These are phyloP conservation scores for Dalbergia oliveri DNA, from an alignment of 306 rosid species.

Conservation along the genomic window DNA sequence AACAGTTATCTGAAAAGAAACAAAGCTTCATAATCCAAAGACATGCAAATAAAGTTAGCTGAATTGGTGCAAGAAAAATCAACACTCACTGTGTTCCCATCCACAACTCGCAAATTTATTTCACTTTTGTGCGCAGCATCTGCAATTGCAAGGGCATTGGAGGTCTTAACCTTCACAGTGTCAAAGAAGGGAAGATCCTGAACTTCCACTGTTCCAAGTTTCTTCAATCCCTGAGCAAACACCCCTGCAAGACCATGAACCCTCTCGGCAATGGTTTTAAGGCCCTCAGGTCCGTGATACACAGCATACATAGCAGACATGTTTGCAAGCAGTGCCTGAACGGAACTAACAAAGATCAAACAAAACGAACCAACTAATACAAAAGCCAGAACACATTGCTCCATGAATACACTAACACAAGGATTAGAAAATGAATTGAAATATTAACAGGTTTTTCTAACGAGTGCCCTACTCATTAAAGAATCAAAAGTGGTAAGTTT, in stretches of 20 bases:
- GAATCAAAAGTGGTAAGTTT: too few relatives aligned
- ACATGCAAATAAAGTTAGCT: constrained; percentile 31
- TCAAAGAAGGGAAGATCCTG: constrained; percentile 94
- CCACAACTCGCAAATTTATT: constrained; percentile 82
- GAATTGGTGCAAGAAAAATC: constrained; percentile 29
- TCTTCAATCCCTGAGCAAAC: constrained; percentile 88
- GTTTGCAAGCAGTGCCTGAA: constrained; percentile 95
- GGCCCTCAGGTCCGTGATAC: constrained; percentile 98
- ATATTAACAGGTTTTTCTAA: too few relatives aligned
- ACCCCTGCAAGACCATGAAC: constrained; percentile 96
- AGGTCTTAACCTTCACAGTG: constrained; percentile 81
- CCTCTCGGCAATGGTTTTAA: constrained; percentile 78
- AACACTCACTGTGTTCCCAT: constrained; percentile 79
- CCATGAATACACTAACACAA: constrained; percentile 15
- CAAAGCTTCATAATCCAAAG: constrained; percentile 42
- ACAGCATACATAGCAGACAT: constrained; percentile 99
- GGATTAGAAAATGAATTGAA: neutral
- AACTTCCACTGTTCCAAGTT: constrained; percentile 88
- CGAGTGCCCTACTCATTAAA: too few relatives aligned
- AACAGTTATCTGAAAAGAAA: constrained; percentile 72
- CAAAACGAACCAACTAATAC: constrained; percentile 43
- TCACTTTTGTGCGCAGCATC: constrained; percentile 75
- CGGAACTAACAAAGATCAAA: constrained; percentile 39
- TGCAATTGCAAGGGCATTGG: constrained; percentile 76
- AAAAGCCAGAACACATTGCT: constrained; percentile 1